These are phyloP conservation scores for Decorospora gaudefroyi DNA, from an alignment of 2,329 filamentous ascomycete genomes.

Conservation along the genomic window DNA sequence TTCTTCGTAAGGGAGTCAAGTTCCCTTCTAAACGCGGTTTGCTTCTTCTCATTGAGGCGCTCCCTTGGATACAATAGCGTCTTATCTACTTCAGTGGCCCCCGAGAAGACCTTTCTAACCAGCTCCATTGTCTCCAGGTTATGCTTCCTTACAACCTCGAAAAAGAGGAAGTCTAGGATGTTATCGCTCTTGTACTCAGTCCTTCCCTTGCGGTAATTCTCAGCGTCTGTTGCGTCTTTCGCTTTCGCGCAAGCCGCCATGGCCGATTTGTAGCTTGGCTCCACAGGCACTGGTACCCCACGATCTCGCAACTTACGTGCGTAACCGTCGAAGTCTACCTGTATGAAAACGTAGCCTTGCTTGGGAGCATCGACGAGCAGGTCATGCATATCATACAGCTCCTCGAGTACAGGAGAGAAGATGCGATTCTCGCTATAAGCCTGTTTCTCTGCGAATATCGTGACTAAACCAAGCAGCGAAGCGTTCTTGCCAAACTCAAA, in stretches of 20 bases:
- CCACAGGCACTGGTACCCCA: constrained; percentile 61
- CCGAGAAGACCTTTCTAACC: constrained; percentile 34
- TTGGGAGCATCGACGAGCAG: constrained; percentile 53
- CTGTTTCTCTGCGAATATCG: constrained; percentile 65
- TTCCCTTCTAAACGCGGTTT: constrained; percentile 15
- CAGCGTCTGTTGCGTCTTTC: constrained; percentile 21
- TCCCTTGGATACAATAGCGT: constrained; percentile 19
- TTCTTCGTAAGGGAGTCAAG: constrained; percentile 6
- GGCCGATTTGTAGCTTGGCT: constrained; percentile 42
- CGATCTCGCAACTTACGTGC: constrained; percentile 57
- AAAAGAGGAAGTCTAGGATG: constrained; percentile 67
- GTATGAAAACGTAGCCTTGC: constrained; percentile 56
- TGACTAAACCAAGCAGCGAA: constrained; percentile 66
- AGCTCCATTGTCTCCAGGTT: constrained; percentile 37
- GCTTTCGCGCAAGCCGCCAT: constrained; percentile 31
- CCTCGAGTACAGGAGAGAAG: constrained; percentile 23
- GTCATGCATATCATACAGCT: constrained; percentile 51
- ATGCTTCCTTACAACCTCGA: constrained; percentile 54
- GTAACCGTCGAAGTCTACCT: constrained; percentile 54
- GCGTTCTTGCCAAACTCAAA: constrained; percentile 64
- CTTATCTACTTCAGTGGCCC: constrained; percentile 29
- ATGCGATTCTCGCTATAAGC: constrained; percentile 57
- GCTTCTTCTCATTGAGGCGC: constrained; percentile 1
- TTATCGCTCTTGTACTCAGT: constrained; percentile 47
- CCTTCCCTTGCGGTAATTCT: constrained; percentile 25